Evolutionary conservation across 2,329 filamentous ascomycete species (phyloP), one percentile per base, ranked within the genome.

Genomic region (Aspergillus phoenicis): DNA sequence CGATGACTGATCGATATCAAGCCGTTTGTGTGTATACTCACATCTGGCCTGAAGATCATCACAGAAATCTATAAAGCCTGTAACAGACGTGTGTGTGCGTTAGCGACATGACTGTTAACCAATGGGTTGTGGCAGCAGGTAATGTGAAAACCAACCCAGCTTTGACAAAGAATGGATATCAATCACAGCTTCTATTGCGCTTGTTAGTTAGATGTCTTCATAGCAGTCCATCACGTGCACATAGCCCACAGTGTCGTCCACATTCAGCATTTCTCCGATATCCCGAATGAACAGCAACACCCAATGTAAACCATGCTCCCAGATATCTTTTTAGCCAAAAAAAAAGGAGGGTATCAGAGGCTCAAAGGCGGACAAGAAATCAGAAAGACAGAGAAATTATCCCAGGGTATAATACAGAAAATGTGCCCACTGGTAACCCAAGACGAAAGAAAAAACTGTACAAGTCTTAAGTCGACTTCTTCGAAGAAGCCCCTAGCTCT

Each of bases 331-430:
- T 8, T 20, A 13, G n/a, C 17, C n/a, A 30, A 43, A 28, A 10
- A 43, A 17, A 30, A 33, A 8, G 53, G 24, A 8, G 53, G 53
- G 53, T 56, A 56, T 56, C 39, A 33, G 26, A 56, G 41, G 53
- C 53, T 56, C 41, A 56, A 41, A 56, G 53, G 45, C 53, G n/a
- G 39, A 47, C 26, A 41, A 36, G 28, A 30, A 55, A 55, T 28
- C 26, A 43, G 26, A 39, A 53, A 53, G 33, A 30, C 10, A 36
- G 33, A 36, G 33, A 28, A 39, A 24, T 36, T 36, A 53, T 39
- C 53, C 39, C 36, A 39, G 17, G 39, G 53, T 22, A 47, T 43
- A 55, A 47, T 22, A 45, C 24, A 55, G 15, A 55, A 20, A 30
- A 33, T 39, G 45, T 56, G 39, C 11, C 17, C 26, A n/a, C 53